These are phyloP conservation scores for Colletotrichum theobromicola DNA, from an alignment of 2,329 filamentous ascomycete genomes.

Conservation along the genomic window DNA sequence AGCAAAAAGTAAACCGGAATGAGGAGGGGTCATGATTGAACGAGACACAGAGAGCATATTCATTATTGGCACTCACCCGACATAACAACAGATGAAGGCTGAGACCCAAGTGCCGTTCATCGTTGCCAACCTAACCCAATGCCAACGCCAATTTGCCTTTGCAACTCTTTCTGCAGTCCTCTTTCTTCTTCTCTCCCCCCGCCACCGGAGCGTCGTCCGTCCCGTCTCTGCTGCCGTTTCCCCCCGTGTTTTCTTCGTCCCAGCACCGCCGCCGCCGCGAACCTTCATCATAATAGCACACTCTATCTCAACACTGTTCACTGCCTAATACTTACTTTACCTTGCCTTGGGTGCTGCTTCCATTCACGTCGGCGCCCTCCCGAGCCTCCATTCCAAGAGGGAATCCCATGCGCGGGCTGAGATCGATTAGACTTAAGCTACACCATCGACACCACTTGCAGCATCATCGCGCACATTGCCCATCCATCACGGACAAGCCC, in stretches of 20 bases:
- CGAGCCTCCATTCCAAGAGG: background rate
- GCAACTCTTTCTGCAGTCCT: background rate
- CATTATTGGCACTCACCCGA: background rate
- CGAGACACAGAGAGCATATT: background rate
- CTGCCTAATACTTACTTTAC: background rate
- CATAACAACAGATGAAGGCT: background rate
- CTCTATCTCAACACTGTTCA: background rate
- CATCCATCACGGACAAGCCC: background rate
- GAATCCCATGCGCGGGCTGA: background rate
- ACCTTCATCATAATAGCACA: background rate
- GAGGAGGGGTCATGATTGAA: background rate
- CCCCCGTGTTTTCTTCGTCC: background rate
- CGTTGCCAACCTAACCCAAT: background rate
- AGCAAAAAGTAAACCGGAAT: background rate
- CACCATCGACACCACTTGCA: background rate
- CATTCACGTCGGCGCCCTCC: background rate
- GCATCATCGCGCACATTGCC: background rate
- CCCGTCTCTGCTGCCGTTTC: background rate
- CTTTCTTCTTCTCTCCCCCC: background rate
- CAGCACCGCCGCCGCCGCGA: background rate
- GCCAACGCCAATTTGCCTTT: background rate
- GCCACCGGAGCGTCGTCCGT: background rate
- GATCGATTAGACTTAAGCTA: background rate
- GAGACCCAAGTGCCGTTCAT: background rate
- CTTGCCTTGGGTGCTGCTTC: background rate